Conservation (phyloP, 805 yeast species). For the Yamadazyma nakazawae region DNA sequence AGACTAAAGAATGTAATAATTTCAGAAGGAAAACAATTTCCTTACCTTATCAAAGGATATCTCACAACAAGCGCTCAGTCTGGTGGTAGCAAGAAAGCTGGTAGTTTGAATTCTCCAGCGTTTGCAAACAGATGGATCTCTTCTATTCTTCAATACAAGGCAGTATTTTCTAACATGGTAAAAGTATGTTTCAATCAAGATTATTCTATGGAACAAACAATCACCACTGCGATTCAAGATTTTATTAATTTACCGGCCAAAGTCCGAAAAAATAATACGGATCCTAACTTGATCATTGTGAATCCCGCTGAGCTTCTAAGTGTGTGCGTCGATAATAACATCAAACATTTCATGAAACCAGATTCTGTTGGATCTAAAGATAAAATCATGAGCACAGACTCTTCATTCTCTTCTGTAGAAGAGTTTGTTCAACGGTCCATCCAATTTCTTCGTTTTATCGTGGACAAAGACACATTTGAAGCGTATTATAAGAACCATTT, state of each 20-base stretch:
- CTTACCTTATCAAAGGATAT: constrained; percentile 19
- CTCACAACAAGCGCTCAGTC: not conserved
- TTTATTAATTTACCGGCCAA: constrained; percentile 47
- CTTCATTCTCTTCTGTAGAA: constrained; percentile 18
- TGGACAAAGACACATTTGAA: constrained; percentile 85
- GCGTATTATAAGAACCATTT: constrained; percentile 80
- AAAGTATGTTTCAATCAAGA: constrained; percentile 49
- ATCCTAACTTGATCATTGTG: constrained; percentile 17
- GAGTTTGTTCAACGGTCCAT: constrained; percentile 53
- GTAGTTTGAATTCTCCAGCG: constrained; percentile 32
- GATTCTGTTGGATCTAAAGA: constrained; percentile 9
- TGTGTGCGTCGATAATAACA: constrained; percentile 38
- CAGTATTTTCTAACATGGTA: constrained; percentile 48
- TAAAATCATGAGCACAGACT: constrained; percentile 15
- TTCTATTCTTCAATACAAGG: constrained; percentile 49
- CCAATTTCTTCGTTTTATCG: constrained; percentile 60
- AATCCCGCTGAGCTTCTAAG: constrained; percentile 41
- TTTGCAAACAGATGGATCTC: constrained; percentile 71
- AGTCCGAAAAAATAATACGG: constrained; percentile 28
- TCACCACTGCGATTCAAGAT: constrained; percentile 59
- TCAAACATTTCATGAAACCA: constrained; percentile 33
- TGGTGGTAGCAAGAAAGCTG: constrained; percentile 6
- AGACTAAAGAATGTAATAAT: constrained; percentile 47
- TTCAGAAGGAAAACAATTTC: constrained; percentile 37
- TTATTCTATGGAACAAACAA: constrained; percentile 46